A percentile compares a stretch with the other conserved stretches of the same genome.
These are phyloP conservation scores for Axilococcus clingmanii DNA, from an alignment of 139 green algal genomes.

Conservation along the genomic window DNA sequence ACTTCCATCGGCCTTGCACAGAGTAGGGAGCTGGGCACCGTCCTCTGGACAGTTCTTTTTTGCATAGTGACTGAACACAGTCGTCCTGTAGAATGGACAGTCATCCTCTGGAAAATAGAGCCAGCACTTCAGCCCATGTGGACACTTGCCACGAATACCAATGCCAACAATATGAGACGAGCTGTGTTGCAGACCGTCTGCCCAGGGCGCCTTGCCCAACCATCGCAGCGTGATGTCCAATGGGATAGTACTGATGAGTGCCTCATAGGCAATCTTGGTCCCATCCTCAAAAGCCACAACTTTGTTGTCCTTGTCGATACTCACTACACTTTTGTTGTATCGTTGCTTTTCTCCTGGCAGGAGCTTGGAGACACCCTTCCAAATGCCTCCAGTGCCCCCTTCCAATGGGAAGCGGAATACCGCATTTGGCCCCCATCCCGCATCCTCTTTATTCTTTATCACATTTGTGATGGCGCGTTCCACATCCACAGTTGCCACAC, in stretches of 20 bases:
- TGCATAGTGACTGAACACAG: slow-evolving; percentile 87
- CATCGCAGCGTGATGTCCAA: slow-evolving; percentile 65
- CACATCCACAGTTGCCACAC: slow-evolving; percentile 81
- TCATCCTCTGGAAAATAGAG: slow-evolving; percentile 86
- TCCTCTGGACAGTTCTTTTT: slow-evolving; percentile 62
- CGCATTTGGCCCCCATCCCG: slow-evolving; percentile 82
- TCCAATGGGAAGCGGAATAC: slow-evolving; percentile 80
- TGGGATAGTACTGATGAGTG: slow-evolving; percentile 71
- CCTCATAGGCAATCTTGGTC: slow-evolving; percentile 38
- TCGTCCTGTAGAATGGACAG: slow-evolving; percentile 86
- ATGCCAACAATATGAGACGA: slow-evolving; percentile 77
- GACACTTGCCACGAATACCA: slow-evolving; percentile 49
- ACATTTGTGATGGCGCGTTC: slow-evolving; percentile 76
- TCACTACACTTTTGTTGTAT: slow-evolving; percentile 44
- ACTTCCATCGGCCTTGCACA: slow-evolving; percentile 57
- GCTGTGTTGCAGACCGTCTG: slow-evolving; percentile 60
- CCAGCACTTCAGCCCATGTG: slow-evolving; percentile 85
- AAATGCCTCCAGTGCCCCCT: slow-evolving; percentile 82
- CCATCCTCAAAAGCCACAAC: slow-evolving; percentile 33
- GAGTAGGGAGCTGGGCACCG: slow-evolving; percentile 49
- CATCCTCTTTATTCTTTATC: slow-evolving; percentile 75
- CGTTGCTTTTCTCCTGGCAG: slow-evolving; percentile 62
- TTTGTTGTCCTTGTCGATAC: slow-evolving; percentile 65
- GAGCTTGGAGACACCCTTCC: slow-evolving; percentile 71
- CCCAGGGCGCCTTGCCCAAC: slow-evolving; percentile 56